These are phyloP conservation scores for Xerocomellus amylosporus DNA, from an alignment of 768 basidiomycete species.

Conservation along the genomic window DNA sequence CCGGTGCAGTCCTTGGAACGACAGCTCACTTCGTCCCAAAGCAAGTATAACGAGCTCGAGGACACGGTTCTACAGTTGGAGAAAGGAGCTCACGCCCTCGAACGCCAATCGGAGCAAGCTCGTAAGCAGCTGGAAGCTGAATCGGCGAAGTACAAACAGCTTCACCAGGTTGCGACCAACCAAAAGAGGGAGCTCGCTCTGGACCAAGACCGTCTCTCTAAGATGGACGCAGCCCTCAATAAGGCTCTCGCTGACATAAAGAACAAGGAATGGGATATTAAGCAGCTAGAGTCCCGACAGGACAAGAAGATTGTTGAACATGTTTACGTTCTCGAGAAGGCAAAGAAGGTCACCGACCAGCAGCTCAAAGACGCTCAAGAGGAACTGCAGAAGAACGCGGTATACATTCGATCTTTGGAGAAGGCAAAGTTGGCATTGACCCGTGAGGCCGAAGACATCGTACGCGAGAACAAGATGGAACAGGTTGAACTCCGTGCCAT, in stretches of 20 bases:
- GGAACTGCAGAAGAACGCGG: conserved; percentile 70
- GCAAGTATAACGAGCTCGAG: conserved; percentile 82
- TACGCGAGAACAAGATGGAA: conserved; percentile 69
- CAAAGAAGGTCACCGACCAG: conserved; percentile 90
- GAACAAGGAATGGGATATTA: conserved; percentile 80
- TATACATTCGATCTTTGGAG: conserved; percentile 83
- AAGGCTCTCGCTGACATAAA: conserved; percentile 80
- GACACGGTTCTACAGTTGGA: conserved; percentile 83
- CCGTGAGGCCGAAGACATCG: conserved; percentile 80
- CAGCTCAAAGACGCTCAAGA: conserved; percentile 79
- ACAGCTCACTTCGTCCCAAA: conserved; percentile 66
- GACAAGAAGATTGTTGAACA: conserved; percentile 99
- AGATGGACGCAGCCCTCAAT: conserved; percentile 77
- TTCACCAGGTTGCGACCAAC: conserved; percentile 60
- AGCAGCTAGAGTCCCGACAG: conserved; percentile 79
- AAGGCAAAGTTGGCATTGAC: conserved; percentile 71
- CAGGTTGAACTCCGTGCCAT: conserved; percentile 61
- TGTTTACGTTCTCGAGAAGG: conserved; percentile 93
- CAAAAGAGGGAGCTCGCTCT: conserved; percentile 70
- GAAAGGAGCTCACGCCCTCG: conserved; percentile 71
- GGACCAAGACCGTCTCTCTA: conserved; percentile 64
- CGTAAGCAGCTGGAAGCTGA: conserved; percentile 77
- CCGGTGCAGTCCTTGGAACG: conserved; percentile 64
- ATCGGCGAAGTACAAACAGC: conserved; percentile 63
- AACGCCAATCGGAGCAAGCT: conserved; percentile 66